phyloP scores from a whole-genome alignment of 352 stramenopile genomes.

The Aphanomyces invadans region DNA sequence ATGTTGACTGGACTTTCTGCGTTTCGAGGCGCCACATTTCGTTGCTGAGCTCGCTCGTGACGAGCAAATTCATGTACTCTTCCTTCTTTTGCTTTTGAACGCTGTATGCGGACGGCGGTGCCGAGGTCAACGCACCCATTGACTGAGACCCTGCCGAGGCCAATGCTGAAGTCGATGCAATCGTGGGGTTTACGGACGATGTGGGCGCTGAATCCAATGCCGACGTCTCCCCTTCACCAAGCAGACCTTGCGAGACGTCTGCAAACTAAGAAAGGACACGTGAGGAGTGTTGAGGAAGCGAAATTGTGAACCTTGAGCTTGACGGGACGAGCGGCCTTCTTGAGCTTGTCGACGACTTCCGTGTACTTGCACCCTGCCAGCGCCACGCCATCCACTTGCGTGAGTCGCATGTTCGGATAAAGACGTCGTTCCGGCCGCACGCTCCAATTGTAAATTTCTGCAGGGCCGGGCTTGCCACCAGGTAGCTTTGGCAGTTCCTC shows the following conservation, averaged over 20 bases:
- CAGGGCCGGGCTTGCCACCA: slow-evolving; percentile 70
- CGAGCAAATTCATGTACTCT: slow-evolving; percentile 69
- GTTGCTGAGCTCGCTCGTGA: slow-evolving; percentile 71
- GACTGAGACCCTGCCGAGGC: too few relatives aligned
- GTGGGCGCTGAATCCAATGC: neutral
- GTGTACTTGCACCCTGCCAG: slow-evolving; percentile 75
- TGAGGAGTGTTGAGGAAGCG: neutral
- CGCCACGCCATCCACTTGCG: slow-evolving; percentile 57
- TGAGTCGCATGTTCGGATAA: slow-evolving; percentile 79
- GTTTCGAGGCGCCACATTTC: slow-evolving; percentile 83
- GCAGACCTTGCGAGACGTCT: slow-evolving; percentile 54
- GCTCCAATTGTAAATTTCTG: slow-evolving; percentile 86
- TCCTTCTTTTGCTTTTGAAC: slow-evolving; percentile 41
- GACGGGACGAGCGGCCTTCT: slow-evolving; percentile 57
- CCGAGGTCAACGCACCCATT: slow-evolving; percentile 43
- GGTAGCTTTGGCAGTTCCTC: slow-evolving; percentile 78
- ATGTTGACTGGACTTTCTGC: slow-evolving; percentile 61
- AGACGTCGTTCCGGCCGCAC: slow-evolving; percentile 72
- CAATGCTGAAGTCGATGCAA: neutral
- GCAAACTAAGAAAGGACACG: slow-evolving; percentile 44
- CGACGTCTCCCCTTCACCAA: neutral
- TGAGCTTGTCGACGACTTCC: slow-evolving; percentile 70
- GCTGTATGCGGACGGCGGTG: slow-evolving; percentile 31
- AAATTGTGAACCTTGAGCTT: slow-evolving; percentile 55
- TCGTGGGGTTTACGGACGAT: too few relatives aligned